These are phyloP conservation scores for Misopates orontium DNA, from an alignment of 257 asterid species.

Conservation along the genomic window DNA sequence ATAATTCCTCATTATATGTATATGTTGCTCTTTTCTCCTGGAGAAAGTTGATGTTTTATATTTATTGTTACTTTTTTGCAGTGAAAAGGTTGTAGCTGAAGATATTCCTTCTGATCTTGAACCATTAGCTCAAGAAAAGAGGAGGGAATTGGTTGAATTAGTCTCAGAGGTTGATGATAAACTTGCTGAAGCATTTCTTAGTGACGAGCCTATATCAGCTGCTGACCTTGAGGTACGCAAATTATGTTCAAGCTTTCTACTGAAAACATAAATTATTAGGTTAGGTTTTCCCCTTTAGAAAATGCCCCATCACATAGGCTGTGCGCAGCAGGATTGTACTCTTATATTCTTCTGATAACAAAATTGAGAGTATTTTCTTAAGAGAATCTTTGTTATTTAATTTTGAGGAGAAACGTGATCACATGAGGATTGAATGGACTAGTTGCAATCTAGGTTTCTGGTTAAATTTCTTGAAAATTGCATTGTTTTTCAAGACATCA, in stretches of 20 bases:
- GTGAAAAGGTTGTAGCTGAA: conserved; percentile 72
- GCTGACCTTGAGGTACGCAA: conserved; percentile 74
- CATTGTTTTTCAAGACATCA: not conserved
- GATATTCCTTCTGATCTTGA: conserved; percentile 77
- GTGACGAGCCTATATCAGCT: conserved; percentile 86
- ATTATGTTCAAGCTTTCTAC: conserved; percentile 17
- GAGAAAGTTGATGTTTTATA: conserved; percentile 12
- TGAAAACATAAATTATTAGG: conserved; percentile 1
- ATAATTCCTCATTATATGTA: not conserved
- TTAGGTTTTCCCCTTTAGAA: not conserved
- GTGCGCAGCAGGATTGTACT: conserved; percentile 11
- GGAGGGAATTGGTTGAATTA: conserved; percentile 84
- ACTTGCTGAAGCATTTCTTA: conserved; percentile 87
- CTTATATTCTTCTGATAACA: conserved; percentile 1
- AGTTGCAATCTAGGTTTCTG: conserved; percentile 4
- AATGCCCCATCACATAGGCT: conserved; percentile 10
- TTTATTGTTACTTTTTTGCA: conserved; percentile 36
- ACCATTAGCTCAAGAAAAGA: conserved; percentile 68
- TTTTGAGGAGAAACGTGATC: not conserved
- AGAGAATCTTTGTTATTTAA: conserved; percentile 10
- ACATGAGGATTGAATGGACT: not conserved
- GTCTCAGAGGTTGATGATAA: conserved; percentile 97
- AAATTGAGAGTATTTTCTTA: not conserved
- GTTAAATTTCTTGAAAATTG: not conserved
- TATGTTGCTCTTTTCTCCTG: not conserved